Evolutionary conservation across 2,329 filamentous ascomycete species (phyloP), one percentile per base, ranked within the genome.

Genomic region (Beauveria australis): DNA sequence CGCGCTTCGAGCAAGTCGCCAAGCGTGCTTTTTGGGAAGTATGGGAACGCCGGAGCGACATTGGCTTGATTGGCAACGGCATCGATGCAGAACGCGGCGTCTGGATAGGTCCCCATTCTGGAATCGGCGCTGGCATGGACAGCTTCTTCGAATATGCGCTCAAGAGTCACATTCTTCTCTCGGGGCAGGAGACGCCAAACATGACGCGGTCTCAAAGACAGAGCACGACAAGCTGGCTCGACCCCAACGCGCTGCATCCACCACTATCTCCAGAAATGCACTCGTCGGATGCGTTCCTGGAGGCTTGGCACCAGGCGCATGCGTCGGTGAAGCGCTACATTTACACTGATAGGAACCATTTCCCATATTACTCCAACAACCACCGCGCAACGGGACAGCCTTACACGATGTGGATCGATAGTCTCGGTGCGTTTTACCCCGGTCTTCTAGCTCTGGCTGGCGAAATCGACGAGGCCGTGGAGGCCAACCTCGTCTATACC

Each of bases 61-160:
- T 96, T 67, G 91, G 91, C 4, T 79, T 99, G 26, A 88, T 99
- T 64, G 94, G 93, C 8, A 89, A 91, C 61, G 93, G 92, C 3
- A 92, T 99, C 63, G 93, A 96, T 75, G 91, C 92, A 1, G 93
- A 97, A 70, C 89, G 86, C 30, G 94, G 93, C 0, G 81, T 89
- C 66, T 99, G 94, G 94, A 87, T 94, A 40, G 89, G 89, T 9
- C 83, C 89, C 2, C 92, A 91, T 71, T 88, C 93, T n/a, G 93
- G 94, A 33, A 96, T 99, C 67, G 94, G 94, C 54, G 94, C 94
- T 8, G 94, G 94, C 44, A 91, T 96, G 69, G 94, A 99, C 76
- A 97, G 92, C 75, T 99, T 99, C 76, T 97, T 96, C 69, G 94
- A 99, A 75, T 99, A 99, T 74, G 92, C 94, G 3, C 82, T 97